Conservation (phyloP, 768 basidiomycete species). For the Suillus cothurnatus region DNA sequence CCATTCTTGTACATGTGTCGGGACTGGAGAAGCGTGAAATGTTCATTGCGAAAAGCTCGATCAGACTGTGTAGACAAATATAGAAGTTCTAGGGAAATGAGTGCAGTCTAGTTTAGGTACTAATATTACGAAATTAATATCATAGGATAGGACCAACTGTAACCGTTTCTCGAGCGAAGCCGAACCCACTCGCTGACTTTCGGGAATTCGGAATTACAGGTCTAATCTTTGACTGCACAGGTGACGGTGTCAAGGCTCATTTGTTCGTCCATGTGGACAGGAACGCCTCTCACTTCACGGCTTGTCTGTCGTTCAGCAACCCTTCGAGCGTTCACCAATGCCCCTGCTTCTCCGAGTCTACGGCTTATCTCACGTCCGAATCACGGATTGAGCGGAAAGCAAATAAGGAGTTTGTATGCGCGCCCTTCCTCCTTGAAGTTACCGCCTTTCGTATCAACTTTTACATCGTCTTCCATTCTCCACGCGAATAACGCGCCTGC, state of each 20-base stretch:
- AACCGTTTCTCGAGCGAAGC: background rate
- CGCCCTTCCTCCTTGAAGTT: constrained; percentile 10
- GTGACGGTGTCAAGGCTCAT: background rate
- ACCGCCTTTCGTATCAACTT: constrained; percentile 12
- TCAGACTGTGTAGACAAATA: background rate
- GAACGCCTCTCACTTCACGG: constrained; percentile 15
- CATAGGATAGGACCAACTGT: no score
- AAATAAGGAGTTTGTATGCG: constrained; percentile 12
- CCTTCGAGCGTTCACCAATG: constrained; percentile 13
- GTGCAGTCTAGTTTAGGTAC: background rate
- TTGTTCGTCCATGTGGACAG: constrained; percentile 25
- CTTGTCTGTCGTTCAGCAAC: constrained; percentile 24
- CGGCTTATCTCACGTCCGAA: background rate
- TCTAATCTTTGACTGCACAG: background rate
- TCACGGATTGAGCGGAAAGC: background rate
- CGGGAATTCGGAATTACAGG: background rate
- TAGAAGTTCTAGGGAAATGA: background rate
- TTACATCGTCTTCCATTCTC: constrained; percentile 20
- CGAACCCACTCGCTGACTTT: background rate
- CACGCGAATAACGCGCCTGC: background rate
- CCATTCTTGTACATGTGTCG: no score
- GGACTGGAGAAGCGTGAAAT: no score
- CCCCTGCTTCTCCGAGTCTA: constrained; percentile 10
- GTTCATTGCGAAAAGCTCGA: no score
- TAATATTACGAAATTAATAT: background rate